phyloP scores from a whole-genome alignment of 805 yeast species.

The Zygoascus biomembranicola region DNA sequence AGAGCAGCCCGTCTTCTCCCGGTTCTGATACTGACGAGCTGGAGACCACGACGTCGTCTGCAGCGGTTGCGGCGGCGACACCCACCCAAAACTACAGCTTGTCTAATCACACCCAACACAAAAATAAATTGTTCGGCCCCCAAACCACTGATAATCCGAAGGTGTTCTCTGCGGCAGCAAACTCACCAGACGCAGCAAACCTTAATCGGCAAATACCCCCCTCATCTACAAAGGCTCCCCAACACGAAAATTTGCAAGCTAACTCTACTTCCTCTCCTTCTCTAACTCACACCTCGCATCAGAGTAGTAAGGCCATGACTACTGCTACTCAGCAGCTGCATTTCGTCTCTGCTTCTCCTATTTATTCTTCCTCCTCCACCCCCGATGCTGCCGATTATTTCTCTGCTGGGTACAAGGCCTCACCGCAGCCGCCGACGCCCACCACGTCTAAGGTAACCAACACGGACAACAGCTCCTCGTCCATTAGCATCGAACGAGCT shows the following conservation, averaged over 20 bases:
- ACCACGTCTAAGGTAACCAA: no score
- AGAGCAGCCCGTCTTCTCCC: background rate
- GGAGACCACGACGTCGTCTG: background rate
- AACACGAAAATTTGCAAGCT: background rate
- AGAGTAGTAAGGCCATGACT: background rate
- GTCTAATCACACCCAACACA: background rate
- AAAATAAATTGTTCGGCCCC: background rate
- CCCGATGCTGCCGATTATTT: no score
- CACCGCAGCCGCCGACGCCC: no score
- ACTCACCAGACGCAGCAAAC: background rate
- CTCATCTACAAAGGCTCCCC: background rate
- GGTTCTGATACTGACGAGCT: background rate
- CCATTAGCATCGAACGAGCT: no score
- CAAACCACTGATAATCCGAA: background rate
- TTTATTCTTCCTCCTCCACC: no score
- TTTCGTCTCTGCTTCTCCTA: no score
- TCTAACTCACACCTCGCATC: background rate
- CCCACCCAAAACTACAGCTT: no score
- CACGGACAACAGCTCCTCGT: no score
- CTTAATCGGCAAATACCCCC: background rate
- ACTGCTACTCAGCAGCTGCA: background rate
- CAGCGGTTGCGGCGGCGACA: background rate
- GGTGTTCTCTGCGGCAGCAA: background rate
- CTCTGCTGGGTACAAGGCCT: no score
- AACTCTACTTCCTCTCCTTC: background rate